Evolutionary conservation across 306 rosid genomes (phyloP).

Genomic region (Echinosophora koreensis): DNA sequence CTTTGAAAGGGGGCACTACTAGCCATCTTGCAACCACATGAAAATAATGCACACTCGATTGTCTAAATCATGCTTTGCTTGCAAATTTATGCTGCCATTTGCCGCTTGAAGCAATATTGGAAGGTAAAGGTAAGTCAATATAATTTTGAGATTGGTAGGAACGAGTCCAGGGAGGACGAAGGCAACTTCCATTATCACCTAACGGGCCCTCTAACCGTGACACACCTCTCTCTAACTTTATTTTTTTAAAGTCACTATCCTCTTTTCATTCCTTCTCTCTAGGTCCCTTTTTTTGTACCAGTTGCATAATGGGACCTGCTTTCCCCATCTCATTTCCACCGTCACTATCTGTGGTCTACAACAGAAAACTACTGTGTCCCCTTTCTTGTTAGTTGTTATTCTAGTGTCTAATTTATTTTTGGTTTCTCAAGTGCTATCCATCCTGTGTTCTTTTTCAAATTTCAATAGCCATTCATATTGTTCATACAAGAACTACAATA

Average conservation of each 20-base stretch:
- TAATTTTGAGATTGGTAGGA: conserved; percentile 54
- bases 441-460: too few species aligned
- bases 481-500: too few species aligned
- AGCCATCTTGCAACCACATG: conserved; percentile 30
- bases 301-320: conserved; percentile 54
- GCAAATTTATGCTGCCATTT: conserved; percentile 42
- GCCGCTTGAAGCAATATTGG: conserved; percentile 54
- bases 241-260: conserved; percentile 39
- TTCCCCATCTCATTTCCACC: conserved; percentile 51
- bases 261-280: conserved; percentile 35
- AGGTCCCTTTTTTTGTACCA: neutral
- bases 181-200: conserved; percentile 69
- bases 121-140: conserved; percentile 50
- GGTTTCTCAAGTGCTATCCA: conserved; percentile 44
- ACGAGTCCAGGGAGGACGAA: conserved; percentile 75
- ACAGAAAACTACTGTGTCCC: conserved; percentile 50
- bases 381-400: conserved; percentile 39
- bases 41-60: conserved; percentile 10
- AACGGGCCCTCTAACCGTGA: conserved; percentile 50
- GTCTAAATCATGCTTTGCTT: conserved; percentile 51
- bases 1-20: conserved; percentile 2
- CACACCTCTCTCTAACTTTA: conserved; percentile 11
- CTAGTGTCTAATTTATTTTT: conserved; percentile 14
- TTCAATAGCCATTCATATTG: too few species aligned
- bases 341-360: conserved; percentile 56